Conservation (phyloP, 140 eudicot genomes). For the Bidens hawaiensis region DNA sequence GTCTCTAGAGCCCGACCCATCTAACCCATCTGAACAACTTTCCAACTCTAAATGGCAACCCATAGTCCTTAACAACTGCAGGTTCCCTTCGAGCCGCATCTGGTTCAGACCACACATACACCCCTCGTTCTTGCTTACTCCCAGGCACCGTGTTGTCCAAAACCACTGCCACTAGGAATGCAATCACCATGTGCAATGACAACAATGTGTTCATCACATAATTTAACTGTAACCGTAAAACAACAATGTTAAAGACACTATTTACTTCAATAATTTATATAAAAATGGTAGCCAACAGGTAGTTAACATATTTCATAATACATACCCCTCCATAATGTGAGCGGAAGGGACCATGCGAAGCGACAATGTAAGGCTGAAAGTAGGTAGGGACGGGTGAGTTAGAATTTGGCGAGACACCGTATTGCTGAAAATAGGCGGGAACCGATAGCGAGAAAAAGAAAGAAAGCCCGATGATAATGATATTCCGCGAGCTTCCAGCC, state of each 20-base stretch:
- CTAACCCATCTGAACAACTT: constrained; percentile 87
- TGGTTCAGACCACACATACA: constrained; percentile 83
- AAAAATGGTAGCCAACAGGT: no score
- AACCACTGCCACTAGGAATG: constrained; percentile 76
- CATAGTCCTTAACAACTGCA: constrained; percentile 77
- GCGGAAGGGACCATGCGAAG: constrained; percentile 91
- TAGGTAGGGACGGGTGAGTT: constrained; percentile 78
- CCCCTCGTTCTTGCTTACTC: constrained; percentile 90
- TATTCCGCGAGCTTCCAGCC: constrained; percentile 96
- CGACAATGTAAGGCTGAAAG: constrained; percentile 82
- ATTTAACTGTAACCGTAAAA: constrained; percentile 52
- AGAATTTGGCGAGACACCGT: constrained; percentile 69
- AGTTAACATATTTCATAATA: no score
- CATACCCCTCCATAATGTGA: constrained; percentile 78
- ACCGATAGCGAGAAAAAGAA: constrained; percentile 83
- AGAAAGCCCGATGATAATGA: constrained; percentile 84
- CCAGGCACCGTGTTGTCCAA: constrained; percentile 97
- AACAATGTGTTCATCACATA: constrained; percentile 73
- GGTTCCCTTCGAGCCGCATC: constrained; percentile 85
- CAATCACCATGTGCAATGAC: constrained; percentile 94
- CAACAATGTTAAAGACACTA: neutral
- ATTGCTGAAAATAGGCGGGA: constrained; percentile 97
- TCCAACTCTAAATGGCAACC: constrained; percentile 84
- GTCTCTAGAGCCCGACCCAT: constrained; percentile 78
- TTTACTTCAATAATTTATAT: neutral